Base-by-base conservation (phyloP, 169 alveolate genomes). In the Fabrea salina region DNA sequence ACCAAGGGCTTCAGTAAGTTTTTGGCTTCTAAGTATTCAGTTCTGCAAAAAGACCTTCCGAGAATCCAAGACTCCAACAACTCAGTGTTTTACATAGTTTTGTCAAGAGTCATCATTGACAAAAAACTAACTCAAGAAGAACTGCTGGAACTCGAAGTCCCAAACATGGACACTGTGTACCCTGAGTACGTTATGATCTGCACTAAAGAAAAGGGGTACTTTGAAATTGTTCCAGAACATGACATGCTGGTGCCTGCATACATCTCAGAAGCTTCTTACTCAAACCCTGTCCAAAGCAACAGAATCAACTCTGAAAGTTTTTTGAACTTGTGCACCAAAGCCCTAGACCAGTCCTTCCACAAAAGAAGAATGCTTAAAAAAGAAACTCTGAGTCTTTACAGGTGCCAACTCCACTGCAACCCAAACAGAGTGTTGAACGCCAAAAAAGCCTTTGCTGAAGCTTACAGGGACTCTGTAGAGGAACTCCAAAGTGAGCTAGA, bases 101-200 rank as follows among this genome's bases (percentile, higher is more conserved):
- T 44, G 8, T 11, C 22, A 11, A 44, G 53, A 44, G 53, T 44
- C 53, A 44, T 44, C 8, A 44, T 44, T 44, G 22, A 8, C 16
- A 11, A 8, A 8, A 44, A 44, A 44, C 53, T 44, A 44, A 13
- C 8, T 44, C 22, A 44, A 11, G 53, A 11, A 44, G 16, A 44
- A 13, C 8, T 11, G 22, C 16, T 11, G 53, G 16, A 8, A 11
- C 16, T 11, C 16, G 53, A 11, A 11, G 16, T 44, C 16, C 53
- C 53, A 44, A 13, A 44, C 16, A 8, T 44, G 16, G 8, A 8
- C 16, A 44, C 8, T 11, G 16, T 44, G 22, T 67, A 40, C 61
- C 78, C 78, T 0, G 78, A 67, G 30, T 67, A 67, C 35, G 32
- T 67, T 30, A n/a, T 67, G 27, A 67, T 67, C 78, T 67, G 78